Evolutionary conservation across 306 rosid species (phyloP).

Genomic region (Calophaca sinica): DNA sequence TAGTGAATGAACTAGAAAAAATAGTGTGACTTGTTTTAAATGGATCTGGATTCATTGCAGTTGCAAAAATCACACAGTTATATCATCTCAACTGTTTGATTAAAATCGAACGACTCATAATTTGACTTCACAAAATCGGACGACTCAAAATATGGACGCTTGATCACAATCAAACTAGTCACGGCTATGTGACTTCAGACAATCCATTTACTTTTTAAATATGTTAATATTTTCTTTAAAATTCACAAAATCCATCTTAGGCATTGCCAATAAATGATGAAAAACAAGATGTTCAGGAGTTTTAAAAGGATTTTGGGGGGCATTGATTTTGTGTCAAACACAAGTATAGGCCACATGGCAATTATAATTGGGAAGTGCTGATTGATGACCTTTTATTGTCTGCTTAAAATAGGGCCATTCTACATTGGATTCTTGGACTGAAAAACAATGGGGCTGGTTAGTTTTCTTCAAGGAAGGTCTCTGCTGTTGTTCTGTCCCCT

Average conservation of each 20-base stretch:
- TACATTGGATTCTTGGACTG: slow-evolving; percentile 60
- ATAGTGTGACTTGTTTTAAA: slow-evolving; percentile 8
- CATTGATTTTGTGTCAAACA: slow-evolving; percentile 14
- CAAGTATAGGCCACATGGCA: slow-evolving; percentile 26
- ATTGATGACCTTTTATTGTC: slow-evolving; percentile 24
- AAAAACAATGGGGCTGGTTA: slow-evolving; percentile 13
- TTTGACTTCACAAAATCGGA: no score
- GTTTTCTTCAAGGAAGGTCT: slow-evolving; percentile 26
- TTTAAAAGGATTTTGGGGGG: neutral
- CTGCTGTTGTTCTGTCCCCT: slow-evolving; percentile 46
- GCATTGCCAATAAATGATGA: neutral
- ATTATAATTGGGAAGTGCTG: slow-evolving; percentile 37
- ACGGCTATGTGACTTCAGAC: no score
- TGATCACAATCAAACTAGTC: no score
- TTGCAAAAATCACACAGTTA: no score
- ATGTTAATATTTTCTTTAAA: neutral
- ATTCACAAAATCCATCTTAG: neutral
- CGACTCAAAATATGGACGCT: no score
- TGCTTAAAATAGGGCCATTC: slow-evolving; percentile 31
- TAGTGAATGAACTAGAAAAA: neutral
- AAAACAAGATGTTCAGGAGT: neutral
- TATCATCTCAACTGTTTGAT: no score
- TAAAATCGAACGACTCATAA: no score
- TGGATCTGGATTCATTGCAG: no score
- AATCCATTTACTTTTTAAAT: no score